Base-by-base conservation (phyloP, 164 flowering plant species). In the Platanus orientalis region DNA sequence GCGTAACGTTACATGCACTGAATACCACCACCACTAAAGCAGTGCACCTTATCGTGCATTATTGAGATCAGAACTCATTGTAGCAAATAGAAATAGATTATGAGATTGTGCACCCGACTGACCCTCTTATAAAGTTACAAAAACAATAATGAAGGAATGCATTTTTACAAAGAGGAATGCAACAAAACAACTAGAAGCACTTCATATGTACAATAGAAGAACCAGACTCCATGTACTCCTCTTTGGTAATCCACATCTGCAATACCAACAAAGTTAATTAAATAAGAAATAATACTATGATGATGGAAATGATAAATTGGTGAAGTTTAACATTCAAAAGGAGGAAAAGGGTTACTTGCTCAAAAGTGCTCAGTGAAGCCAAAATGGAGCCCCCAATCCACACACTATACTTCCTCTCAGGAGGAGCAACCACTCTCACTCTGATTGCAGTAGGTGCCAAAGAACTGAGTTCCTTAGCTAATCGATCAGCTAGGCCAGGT, bases 171-270 rank as follows among this genome's bases (percentile, higher is more conserved):
- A 36, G 42, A 7, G 42, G 36, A 32, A 36, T 7, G 12, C 12
- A 36, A 14, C 9, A 36, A 7, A 36, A 36, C 12, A 14, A 24
- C 50, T 27, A 69, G 58, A 69, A 69, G 65, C 73, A 66, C 42
- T 73, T 73, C 73, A 65, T 73, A 24, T 69, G 73, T 12, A 69
- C 73, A 69, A 73, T 54, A 29, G 67, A 65, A 45, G 70, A 52
- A 47, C 73, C 73, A 30, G 63, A 51, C 61, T 73, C 77, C 62
- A 56, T 44, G 63, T 69, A 73, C 30, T 73, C 77, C 50, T 73
- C 77, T 61, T 62, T 69, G 0, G 54, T 57, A 34, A 73, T 69
- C 77, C 77, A 73, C 77, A 73, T 73, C 77, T 73, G 76, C 58
- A 63, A 39, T 25, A 57, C 17, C 24, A 32, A 13, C n/a, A 32